Conservation (phyloP, 805 yeast species). For the Teunomyces stri region DNA sequence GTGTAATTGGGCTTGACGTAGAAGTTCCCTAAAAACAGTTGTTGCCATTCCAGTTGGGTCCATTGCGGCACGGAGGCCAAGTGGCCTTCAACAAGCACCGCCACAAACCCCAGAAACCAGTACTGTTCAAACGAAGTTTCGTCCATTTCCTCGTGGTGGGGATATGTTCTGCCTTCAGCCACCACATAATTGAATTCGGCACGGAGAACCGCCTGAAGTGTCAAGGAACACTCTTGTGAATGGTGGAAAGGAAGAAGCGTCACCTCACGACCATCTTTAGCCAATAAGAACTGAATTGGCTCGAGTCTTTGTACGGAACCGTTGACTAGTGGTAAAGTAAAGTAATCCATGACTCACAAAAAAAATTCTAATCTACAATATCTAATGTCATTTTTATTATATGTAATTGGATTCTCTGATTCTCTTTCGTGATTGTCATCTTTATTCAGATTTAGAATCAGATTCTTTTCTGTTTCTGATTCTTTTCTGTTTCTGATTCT, state of each 20-base stretch:
- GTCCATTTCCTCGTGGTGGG: conserved; percentile 43
- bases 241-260: conserved; percentile 62
- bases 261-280: conserved; percentile 42
- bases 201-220: conserved; percentile 45
- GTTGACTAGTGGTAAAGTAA: conserved; percentile 18
- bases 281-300: conserved; percentile 39
- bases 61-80: conserved; percentile 10
- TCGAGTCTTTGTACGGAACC: conserved; percentile 23
- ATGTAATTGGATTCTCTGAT: no score
- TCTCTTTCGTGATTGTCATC: no score
- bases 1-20: conserved; percentile 83
- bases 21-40: conserved; percentile 63
- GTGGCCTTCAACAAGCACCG: conserved; percentile 51
- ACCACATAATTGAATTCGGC: conserved; percentile 62
- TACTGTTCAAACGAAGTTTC: conserved; percentile 60
- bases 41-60: conserved; percentile 35
- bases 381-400: no score
- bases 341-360: background rate
- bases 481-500: no score
- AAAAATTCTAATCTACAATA: no score
- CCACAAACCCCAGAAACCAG: conserved; percentile 69
- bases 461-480: no score
- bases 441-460: no score
- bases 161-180: conserved; percentile 75
- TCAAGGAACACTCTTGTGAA: conserved; percentile 46